Evolutionary conservation across 192 early-diverging fungal genomes (phyloP), one percentile per base, ranked within the genome.

Genomic region (Entomortierella chlamydospora): DNA sequence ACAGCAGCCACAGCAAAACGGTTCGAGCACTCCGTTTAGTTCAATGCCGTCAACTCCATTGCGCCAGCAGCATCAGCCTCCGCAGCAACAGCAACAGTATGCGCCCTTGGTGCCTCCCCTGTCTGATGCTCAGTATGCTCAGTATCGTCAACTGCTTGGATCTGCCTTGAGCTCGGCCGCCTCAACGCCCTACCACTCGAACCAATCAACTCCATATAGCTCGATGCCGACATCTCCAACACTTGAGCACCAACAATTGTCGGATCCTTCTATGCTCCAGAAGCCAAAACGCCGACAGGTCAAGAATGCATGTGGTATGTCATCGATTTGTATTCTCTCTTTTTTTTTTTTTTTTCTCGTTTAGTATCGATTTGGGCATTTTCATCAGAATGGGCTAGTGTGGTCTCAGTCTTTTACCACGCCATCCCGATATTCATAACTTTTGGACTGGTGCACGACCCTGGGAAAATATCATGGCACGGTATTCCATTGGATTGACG

Each of bases 271-370:
- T 49, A 51, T 65, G 37, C 41, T 65, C 0, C 64, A 67, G 42
- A 80, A 81, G 49, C 80, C 71, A 41, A 95, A 94, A 58, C 88
- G 94, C 60, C 86, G 88, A 37, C 95, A 96, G 68, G 95, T 96
- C 56, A 96, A 96, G 72, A 96, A 95, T 82, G 95, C 95, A 17
- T 96, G 95, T 85, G 91, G 91, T 92, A 88, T 73, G 83, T 79
- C 31, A 30, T 33, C 5, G 26, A 34, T 57, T 20, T n/a, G 6
- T 57, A 20, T 9, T 57, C 20, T 33, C 9, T 57, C 18, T 28
- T 54, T 28, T 54, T 54, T 54, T 10, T 54, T 26, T 61, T 51
- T 23, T 49, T 51, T 25, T 12, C 2, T 49, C 30, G n/a, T n/a
- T 62, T 61, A 25, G 29, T 8, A 33, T 23, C n/a, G n/a, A 39